Evolutionary conservation across 768 basidiomycete genomes (phyloP).

Genomic region (Trametes cubensis): DNA sequence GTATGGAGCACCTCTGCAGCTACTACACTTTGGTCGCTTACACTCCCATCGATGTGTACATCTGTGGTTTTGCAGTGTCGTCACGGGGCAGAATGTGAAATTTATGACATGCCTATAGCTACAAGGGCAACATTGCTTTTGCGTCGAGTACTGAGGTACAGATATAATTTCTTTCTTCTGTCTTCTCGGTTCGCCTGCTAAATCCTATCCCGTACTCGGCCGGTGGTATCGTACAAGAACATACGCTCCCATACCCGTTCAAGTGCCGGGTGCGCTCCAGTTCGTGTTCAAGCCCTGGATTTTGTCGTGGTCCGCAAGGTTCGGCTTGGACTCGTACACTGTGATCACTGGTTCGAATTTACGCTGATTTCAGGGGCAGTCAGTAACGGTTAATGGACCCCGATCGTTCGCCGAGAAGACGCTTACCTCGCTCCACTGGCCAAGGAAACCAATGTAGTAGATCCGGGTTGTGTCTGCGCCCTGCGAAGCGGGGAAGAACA

Average conservation of each 20-base stretch:
- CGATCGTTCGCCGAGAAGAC: not conserved
- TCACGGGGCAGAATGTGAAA: too few relatives aligned
- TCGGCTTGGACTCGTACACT: slow-evolving; percentile 87
- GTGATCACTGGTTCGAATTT: slow-evolving; percentile 79
- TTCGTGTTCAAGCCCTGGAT: slow-evolving; percentile 77
- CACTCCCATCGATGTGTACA: too few relatives aligned
- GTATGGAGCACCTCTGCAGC: too few relatives aligned
- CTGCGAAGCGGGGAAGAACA: slow-evolving; percentile 80
- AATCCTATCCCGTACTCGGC: too few relatives aligned
- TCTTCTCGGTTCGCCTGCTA: too few relatives aligned
- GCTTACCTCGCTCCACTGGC: slow-evolving; percentile 76
- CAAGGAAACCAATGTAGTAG: slow-evolving; percentile 86
- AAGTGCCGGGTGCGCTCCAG: slow-evolving; percentile 33
- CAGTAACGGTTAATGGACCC: too few relatives aligned
- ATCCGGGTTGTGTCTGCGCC: slow-evolving; percentile 76
- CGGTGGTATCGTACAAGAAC: not conserved
- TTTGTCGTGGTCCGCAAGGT: slow-evolving; percentile 85
- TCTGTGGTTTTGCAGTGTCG: too few relatives aligned
- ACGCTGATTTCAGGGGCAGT: slow-evolving; percentile 48
- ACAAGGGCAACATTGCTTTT: too few relatives aligned
- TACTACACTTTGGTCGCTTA: too few relatives aligned
- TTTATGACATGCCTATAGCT: too few relatives aligned
- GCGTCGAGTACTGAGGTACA: too few relatives aligned
- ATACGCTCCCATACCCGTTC: not conserved
- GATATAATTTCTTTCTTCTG: too few relatives aligned